Evolutionary conservation across 23 red algal species (phyloP), one percentile per base, ranked within the genome.

Genomic region (Gracilaria vermiculophylla): DNA sequence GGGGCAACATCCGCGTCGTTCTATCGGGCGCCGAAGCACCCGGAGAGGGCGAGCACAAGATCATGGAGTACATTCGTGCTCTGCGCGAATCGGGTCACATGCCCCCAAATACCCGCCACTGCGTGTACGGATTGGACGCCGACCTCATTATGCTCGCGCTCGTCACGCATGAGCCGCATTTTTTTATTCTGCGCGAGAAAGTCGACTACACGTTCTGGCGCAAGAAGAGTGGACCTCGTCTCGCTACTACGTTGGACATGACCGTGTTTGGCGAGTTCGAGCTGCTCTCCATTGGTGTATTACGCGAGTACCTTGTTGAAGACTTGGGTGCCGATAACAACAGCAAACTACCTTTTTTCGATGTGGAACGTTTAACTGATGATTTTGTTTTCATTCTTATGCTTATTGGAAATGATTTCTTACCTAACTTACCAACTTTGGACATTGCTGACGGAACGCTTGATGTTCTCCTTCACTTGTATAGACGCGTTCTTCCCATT

Each of bases 21-120:
- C 67, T 95, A 10, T 95, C 92, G 23, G 94, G 92, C 12, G 77
- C 96, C 4, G 88, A 98, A 56, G 92, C 89, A 25, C 96, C 96
- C 10, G 96, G 96, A 28, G 96, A 98, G 60, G 96, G 96, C 69
- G 96, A 98, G 86, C 96, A 98, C 69, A 98, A 98, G 87, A 98
- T 98, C 60, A 98, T 98, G 89, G 89, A 98, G 49, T 93, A 93
- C 62, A 98, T 98, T 62, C 91, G 96, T 23, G 49, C 76, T 29
- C 74, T 82, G 37, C 91, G 90, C 23, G 74, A 81, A 67, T 64
- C 80, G 10, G 53, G 60, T 33, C 62, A 67, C 6, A 42, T 91
- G 47, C 36, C 52, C 24, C 71, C 92, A 10, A 81, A 91, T 49
- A 79, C 79, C 39, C 65, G 89, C 28, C 96, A 98, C 70, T 98